Conservation (phyloP, 345 rosid species). For the Gossypium sturtianum region DNA sequence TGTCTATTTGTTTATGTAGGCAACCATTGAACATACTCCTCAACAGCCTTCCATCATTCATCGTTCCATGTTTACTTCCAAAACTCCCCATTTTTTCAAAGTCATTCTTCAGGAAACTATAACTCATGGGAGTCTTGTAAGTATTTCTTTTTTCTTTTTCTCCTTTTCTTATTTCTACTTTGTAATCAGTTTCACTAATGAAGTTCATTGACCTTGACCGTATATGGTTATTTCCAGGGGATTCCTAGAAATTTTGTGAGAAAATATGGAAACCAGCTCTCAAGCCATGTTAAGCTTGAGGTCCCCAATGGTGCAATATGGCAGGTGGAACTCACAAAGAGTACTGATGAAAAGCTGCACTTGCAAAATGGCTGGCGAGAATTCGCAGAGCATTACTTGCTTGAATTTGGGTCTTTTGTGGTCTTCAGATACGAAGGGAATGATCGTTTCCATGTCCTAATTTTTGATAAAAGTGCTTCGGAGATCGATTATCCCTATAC, state of each 20-base stretch:
- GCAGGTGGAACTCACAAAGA: conserved; percentile 19
- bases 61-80: not conserved
- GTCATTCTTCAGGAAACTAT: conserved; percentile 9
- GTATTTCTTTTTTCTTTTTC: not conserved
- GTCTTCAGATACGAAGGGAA: conserved; percentile 26
- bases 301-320: conserved; percentile 24
- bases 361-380: conserved; percentile 30
- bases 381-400: conserved; percentile 20
- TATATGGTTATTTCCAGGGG: conserved; percentile 9
- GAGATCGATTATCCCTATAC: not conserved
- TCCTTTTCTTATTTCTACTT: not conserved
- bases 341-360: conserved; percentile 6
- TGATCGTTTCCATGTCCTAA: conserved; percentile 11
- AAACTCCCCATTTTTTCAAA: conserved; percentile 22
- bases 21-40: not conserved
- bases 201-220: not conserved
- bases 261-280: conserved; percentile 12
- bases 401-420: conserved; percentile 8
- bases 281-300: conserved; percentile 10
- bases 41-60: not conserved
- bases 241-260: conserved; percentile 24
- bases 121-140: conserved; percentile 15
- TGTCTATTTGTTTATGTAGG: not conserved
- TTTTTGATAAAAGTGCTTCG: not conserved
- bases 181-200: not conserved